Evolutionary conservation across 805 yeast genomes (phyloP).

Genomic region (Saturnispora mendoncae): DNA sequence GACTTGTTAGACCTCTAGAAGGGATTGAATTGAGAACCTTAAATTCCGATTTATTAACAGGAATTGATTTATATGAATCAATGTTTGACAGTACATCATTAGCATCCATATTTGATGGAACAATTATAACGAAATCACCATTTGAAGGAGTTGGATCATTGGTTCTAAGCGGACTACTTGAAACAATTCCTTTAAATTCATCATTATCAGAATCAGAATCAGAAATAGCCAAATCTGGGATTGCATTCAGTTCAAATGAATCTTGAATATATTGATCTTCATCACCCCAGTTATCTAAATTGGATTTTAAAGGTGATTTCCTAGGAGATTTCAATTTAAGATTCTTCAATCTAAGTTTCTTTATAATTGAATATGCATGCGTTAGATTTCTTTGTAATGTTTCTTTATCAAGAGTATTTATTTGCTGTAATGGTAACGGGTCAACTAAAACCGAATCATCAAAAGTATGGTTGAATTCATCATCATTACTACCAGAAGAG

Average conservation of each 20-base stretch:
- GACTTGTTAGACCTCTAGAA: neutral
- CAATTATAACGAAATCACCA: slow-evolving; percentile 7
- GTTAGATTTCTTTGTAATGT: slow-evolving; percentile 55
- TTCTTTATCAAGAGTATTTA: slow-evolving; percentile 47
- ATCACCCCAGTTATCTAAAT: neutral
- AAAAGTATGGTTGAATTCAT: slow-evolving; percentile 27
- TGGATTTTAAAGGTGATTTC: slow-evolving; percentile 6
- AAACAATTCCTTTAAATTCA: slow-evolving; percentile 2
- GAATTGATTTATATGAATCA: slow-evolving; percentile 14
- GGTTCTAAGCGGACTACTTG: slow-evolving; percentile 8
- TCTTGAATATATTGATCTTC: slow-evolving; percentile 3
- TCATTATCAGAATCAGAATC: slow-evolving; percentile 6
- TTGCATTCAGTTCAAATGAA: neutral
- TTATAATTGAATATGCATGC: slow-evolving; percentile 55
- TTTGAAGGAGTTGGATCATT: neutral
- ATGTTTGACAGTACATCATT: slow-evolving; percentile 1
- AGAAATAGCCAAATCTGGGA: neutral
- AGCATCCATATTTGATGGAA: slow-evolving; percentile 9
- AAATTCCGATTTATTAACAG: slow-evolving; percentile 17
- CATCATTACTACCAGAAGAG: slow-evolving; percentile 16
- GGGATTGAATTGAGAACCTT: slow-evolving; percentile 16
- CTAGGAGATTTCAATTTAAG: slow-evolving; percentile 7
- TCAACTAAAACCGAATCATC: slow-evolving; percentile 28
- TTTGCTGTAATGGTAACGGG: slow-evolving; percentile 29
- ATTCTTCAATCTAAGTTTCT: slow-evolving; percentile 39